Conservation (phyloP, 139 green algal species). For the Desmodesmus armatus region DNA sequence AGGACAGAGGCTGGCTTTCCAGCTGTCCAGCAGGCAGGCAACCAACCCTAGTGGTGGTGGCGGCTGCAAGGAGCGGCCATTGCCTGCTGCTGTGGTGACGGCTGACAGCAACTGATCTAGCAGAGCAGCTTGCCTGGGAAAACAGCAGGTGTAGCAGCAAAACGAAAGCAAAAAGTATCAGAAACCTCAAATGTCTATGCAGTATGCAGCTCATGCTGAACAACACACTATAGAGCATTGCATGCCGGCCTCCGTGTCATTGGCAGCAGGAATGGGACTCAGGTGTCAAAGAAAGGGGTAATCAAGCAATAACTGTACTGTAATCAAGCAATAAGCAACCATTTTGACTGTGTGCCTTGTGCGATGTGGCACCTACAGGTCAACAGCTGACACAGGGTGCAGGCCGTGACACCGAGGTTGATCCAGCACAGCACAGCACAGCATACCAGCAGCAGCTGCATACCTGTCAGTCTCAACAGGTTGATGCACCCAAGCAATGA, state of each 20-base stretch:
- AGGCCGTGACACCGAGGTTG: neutral
- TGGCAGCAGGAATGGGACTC: no score
- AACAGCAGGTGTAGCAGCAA: conserved; percentile 18
- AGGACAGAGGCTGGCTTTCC: neutral
- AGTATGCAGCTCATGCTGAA: neutral
- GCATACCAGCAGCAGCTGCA: neutral
- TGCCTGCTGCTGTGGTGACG: neutral
- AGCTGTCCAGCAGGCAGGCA: neutral
- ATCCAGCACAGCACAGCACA: neutral
- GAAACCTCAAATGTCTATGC: neutral
- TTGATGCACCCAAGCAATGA: conserved; percentile 19
- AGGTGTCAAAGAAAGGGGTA: no score
- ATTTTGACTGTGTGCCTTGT: neutral
- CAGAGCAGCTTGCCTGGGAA: neutral
- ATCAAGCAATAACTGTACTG: neutral
- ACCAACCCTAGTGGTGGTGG: no score
- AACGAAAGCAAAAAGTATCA: neutral
- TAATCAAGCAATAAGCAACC: neutral
- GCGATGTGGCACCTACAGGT: neutral
- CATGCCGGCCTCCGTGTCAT: neutral
- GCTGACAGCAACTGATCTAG: neutral
- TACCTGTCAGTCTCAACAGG: neutral
- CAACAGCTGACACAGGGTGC: neutral
- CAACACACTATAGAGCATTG: neutral
- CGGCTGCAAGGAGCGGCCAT: no score